Conservation (phyloP, 2,329 filamentous ascomycete species). For the Nakataea oryzae region DNA sequence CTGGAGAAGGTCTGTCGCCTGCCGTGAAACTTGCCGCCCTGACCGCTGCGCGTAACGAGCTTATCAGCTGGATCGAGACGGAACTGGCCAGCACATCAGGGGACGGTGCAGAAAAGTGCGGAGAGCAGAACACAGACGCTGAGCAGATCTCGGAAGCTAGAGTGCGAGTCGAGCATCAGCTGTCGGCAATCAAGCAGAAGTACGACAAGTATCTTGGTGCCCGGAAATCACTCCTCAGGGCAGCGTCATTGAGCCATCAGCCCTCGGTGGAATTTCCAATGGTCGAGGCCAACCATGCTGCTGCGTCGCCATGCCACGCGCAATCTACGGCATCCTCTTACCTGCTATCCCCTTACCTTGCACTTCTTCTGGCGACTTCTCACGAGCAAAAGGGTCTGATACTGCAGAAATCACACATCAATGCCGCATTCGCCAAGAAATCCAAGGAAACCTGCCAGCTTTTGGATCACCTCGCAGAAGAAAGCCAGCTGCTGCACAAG, state of each 20-base stretch:
- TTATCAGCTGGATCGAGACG: constrained; percentile 56
- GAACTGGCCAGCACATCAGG: constrained; percentile 45
- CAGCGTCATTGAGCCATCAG: constrained; percentile 5
- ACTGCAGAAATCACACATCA: constrained; percentile 48
- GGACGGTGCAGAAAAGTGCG: constrained; percentile 15
- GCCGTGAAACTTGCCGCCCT: constrained; percentile 40
- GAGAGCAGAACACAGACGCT: constrained; percentile 11
- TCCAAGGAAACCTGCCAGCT: constrained; percentile 37
- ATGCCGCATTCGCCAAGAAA: constrained; percentile 36
- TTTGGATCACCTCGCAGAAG: constrained; percentile 45
- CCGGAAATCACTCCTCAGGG: constrained; percentile 34
- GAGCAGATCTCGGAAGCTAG: constrained; percentile 9
- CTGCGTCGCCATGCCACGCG: constrained; percentile 1
- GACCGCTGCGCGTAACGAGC: constrained; percentile 42
- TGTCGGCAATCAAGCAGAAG: constrained; percentile 39
- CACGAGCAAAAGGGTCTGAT: constrained; percentile 47
- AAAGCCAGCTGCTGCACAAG: constrained; percentile 49
- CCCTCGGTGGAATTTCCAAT: constrained; percentile 1
- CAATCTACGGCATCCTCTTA: constrained; percentile 19
- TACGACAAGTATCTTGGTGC: constrained; percentile 42
- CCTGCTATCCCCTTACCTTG: constrained; percentile 46
- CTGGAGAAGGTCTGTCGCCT: neutral
- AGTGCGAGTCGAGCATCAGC: constrained; percentile 24
- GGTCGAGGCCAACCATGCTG: constrained; percentile 5
- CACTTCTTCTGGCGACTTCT: constrained; percentile 39